Base-by-base conservation (phyloP, 2,329 filamentous ascomycete genomes). In the Tolypocladium tundrense region DNA sequence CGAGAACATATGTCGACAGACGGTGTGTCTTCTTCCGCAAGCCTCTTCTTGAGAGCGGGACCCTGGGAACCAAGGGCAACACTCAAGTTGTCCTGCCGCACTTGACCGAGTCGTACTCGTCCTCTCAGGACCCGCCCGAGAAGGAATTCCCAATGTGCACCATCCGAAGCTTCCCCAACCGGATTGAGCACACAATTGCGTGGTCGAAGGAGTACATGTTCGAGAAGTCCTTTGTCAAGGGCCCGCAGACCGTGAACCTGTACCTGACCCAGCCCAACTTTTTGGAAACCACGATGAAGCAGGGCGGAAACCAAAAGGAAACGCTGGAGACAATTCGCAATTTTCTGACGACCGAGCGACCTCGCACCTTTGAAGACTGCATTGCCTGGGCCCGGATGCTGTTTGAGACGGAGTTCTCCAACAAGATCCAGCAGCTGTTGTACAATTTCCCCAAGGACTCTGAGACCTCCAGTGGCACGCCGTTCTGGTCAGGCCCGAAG, bases 131-230 rank as follows among this genome's bases (percentile, higher is more conserved):
- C 71, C 94, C 94, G 1, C 94, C 94, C 0, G 95, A 99, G 80
- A 91, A 97, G 77, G 96, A 94, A 1, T 97, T 99, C 81, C 94
- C 94, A 0, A 97, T 97, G 92, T 99, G 94, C 73, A 97, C 94
- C 6, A 82, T 99, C 61, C 86, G 90, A 69, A 97, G 92, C 74
- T 99, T 99, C 80, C 94, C 94, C 59, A 99, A 99, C 80, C 88
- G 88, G 68, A 99, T 99, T 67, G 92, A 99, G 76, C 94, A 99
- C 74, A 97, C 94, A 0, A 99, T 99, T 71, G 94, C 94, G 3
- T 99, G 94, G 94, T 88, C 92, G 43, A 90, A 95, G 67, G 94
- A 97, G 72, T 75, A 77, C 66, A 83, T 96, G 63, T 99, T 99
- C 75, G 91, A 97, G 76, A 88, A 87, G 35, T 91, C 88, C 65